Evolutionary conservation across 768 basidiomycete species (phyloP), one percentile per base, ranked within the genome.

Genomic region (Amanita rubescens): DNA sequence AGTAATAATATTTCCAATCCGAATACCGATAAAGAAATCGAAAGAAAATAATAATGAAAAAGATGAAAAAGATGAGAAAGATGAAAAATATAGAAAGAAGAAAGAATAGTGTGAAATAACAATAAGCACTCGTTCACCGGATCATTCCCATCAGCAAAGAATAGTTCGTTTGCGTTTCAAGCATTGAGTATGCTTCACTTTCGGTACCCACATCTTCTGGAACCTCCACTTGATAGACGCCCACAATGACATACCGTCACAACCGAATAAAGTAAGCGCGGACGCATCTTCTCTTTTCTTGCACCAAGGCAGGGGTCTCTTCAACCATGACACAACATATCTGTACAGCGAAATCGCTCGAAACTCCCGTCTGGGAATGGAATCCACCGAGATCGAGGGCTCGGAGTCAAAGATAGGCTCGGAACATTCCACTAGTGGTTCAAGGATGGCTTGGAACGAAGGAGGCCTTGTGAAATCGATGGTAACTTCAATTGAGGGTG

Each of bases 201-300:
- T 24, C 5, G 51, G 51, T n/a, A 52, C 2, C 51, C 41, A 52
- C 19, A 44, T 30, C 22, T 52, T 52, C 42, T 27, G 42, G 12
- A 52, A 27, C n/a, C 19, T 44, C 51, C 51, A 52, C 19, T 44
- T 43, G 41, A 52, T 14, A 22, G 17, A 12, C 10, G 43, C 32
- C 51, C 51, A 52, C 14, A 52, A 22, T 24, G 42, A 17, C 51
- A 52, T 39, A 44, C 32, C 17, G 5, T 35, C 42, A 15, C 12
- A 15, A 30, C 9, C 19, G 9, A 3, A 10, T 14, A 27, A 10
- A 2, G 41, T 35, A 7, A 33, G 20, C 22, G 3, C n/a, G 17
- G 30, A 24, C 17, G 25, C 22, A 41, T 15, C 15, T 12, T 17
- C 7, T 6, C 10, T 32, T 20, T 30, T 52, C 27, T 9, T 27